Percentiles rank a stretch among this genome's conserved stretches.
Evolutionary conservation across 176 grass and related monocot species (phyloP).

Genomic region (Olyra latifolia): DNA sequence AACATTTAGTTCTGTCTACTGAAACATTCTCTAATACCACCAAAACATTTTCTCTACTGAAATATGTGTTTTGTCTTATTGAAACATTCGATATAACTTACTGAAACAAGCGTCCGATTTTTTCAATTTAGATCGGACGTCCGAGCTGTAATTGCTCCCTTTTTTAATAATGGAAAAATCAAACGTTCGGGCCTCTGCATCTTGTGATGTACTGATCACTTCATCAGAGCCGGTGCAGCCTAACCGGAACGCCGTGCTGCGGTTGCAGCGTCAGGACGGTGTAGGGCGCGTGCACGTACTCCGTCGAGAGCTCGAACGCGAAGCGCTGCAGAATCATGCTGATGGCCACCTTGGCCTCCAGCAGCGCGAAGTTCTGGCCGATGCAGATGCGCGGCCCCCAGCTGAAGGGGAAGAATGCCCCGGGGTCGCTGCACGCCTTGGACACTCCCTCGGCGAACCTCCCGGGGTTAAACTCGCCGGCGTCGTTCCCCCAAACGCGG

Average conservation of each 20-base stretch:
- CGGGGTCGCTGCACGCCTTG: constrained; percentile 38
- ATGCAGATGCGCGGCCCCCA: constrained; percentile 50
- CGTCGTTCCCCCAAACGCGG: constrained; percentile 45
- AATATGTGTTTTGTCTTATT: no score
- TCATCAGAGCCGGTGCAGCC: constrained; percentile 29
- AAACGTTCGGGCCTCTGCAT: no score
- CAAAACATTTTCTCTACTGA: no score
- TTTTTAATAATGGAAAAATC: no score
- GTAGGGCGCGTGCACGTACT: constrained; percentile 49
- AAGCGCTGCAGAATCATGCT: constrained; percentile 55
- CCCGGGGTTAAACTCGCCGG: constrained; percentile 49
- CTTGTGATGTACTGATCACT: no score
- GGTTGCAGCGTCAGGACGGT: constrained; percentile 48
- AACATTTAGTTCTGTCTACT: no score
- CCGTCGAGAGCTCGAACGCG: constrained; percentile 41
- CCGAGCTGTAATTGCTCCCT: no score
- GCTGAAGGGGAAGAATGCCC: constrained; percentile 53
- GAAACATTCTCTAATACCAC: no score
- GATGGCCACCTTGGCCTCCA: constrained; percentile 54
- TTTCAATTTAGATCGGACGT: no score
- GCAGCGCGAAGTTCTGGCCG: constrained; percentile 56
- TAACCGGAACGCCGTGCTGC: constrained; percentile 41
- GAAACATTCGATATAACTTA: no score
- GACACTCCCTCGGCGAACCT: constrained; percentile 48
- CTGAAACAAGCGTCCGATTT: no score